Conservation (phyloP, 2,329 filamentous ascomycete genomes). For the Colletotrichum sojae region DNA sequence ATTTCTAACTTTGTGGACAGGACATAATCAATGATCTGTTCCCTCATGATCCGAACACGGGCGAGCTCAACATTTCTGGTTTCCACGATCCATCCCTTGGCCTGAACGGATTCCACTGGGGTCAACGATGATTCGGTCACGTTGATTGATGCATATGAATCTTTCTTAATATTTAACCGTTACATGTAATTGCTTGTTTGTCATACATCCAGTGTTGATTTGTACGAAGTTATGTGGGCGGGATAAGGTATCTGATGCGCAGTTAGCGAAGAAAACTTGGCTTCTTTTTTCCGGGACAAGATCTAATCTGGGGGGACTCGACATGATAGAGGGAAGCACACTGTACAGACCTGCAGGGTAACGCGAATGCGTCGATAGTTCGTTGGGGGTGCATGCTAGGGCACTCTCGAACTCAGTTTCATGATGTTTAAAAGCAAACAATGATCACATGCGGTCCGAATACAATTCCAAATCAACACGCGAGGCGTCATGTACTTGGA, state of each 20-base stretch:
- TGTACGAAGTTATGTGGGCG: neutral
- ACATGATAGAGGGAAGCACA: neutral
- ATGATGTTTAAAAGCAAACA: too few relatives aligned
- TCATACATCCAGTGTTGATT: neutral
- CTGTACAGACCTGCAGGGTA: neutral
- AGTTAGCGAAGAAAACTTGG: too few relatives aligned
- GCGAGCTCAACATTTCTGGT: slow-evolving; percentile 54
- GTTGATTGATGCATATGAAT: neutral
- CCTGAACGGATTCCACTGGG: slow-evolving; percentile 48
- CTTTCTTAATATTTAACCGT: neutral
- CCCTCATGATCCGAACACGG: slow-evolving; percentile 55
- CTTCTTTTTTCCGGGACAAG: neutral
- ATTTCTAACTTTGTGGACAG: slow-evolving; percentile 41
- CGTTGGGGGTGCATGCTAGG: neutral
- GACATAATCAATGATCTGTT: slow-evolving; percentile 55
- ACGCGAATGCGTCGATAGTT: slow-evolving; percentile 3
- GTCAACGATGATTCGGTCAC: slow-evolving; percentile 30
- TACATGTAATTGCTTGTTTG: slow-evolving; percentile 7
- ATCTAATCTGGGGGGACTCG: neutral
- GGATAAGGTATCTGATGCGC: neutral
- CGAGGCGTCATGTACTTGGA: too few relatives aligned
- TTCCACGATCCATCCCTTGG: slow-evolving; percentile 54
- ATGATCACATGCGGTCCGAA: too few relatives aligned
- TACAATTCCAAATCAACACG: too few relatives aligned
- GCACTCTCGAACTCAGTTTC: neutral